Percentiles rank a stretch among this genome's conserved stretches.
Evolutionary conservation across 1,139 yeast species (phyloP).

Genomic region (Candida glucosophila): DNA sequence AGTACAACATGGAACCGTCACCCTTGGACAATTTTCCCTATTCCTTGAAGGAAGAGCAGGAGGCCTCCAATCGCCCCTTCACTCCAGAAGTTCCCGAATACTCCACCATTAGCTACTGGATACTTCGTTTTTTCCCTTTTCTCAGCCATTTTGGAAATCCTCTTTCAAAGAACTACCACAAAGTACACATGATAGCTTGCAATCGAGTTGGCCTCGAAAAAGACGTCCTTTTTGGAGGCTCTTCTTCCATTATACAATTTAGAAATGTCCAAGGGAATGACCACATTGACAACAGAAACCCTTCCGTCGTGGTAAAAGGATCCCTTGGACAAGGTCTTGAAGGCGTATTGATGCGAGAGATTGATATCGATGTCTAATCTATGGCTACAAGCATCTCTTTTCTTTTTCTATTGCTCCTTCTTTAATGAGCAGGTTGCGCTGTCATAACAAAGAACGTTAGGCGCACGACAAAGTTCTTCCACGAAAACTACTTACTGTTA

Average conservation of each 20-base stretch:
- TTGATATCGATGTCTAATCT: constrained; percentile 42
- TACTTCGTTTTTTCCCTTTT: constrained; percentile 61
- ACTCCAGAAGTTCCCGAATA: constrained; percentile 13
- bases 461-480: too few relatives aligned
- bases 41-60: constrained; percentile 2
- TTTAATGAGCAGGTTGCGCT: too few relatives aligned
- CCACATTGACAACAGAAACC: constrained; percentile 23
- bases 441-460: too few relatives aligned
- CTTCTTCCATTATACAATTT: constrained; percentile 50
- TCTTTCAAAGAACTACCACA: constrained; percentile 15
- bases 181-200: constrained; percentile 41
- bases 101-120: constrained; percentile 51
- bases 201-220: constrained; percentile 74
- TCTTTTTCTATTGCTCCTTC: too few relatives aligned
- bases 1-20: constrained; percentile 2
- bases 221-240: constrained; percentile 65
- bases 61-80: constrained; percentile 6
- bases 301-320: constrained; percentile 47
- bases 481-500: too few relatives aligned
- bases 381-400: too few relatives aligned
- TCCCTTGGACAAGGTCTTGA: constrained; percentile 53
- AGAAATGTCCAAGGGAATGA: constrained; percentile 14
- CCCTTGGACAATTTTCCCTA: constrained; percentile 2
- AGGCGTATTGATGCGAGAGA: constrained; percentile 52
- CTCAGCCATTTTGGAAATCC: constrained; percentile 32